Conservation (phyloP, 108 stramenopile species). For the Pseudonitzschia pungens region DNA sequence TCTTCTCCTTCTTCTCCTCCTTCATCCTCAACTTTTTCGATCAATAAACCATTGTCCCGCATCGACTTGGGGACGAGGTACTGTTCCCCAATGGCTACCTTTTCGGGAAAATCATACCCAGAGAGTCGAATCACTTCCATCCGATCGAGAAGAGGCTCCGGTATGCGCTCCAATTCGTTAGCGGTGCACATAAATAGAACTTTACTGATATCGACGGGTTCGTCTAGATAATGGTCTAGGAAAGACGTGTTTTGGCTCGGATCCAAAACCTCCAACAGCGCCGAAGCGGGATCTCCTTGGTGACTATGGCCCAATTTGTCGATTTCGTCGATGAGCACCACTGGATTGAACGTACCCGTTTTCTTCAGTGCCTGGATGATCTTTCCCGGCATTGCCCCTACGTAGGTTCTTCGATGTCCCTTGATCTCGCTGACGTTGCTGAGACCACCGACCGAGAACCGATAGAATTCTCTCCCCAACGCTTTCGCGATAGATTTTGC, state of each 20-base stretch:
- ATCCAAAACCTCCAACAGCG: slow-evolving; percentile 93
- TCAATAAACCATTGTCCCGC: slow-evolving; percentile 82
- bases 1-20: slow-evolving; percentile 20
- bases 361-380: slow-evolving; percentile 94
- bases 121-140: slow-evolving; percentile 98
- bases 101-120: slow-evolving; percentile 97
- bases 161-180: slow-evolving; percentile 91
- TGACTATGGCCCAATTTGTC: slow-evolving; percentile 93
- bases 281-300: slow-evolving; percentile 94
- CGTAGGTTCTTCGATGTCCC: slow-evolving; percentile 97
- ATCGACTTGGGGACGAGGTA: slow-evolving; percentile 96
- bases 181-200: slow-evolving; percentile 98
- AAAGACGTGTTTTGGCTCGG: slow-evolving; percentile 92
- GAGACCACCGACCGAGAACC: slow-evolving; percentile 96
- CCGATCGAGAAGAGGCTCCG: slow-evolving; percentile 94
- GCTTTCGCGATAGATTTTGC: slow-evolving; percentile 91
- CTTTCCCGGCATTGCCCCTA: slow-evolving; percentile 99
- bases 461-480: slow-evolving; percentile 92
- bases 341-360: slow-evolving; percentile 82
- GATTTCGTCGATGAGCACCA: slow-evolving; percentile 97
- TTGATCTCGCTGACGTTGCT: slow-evolving; percentile 95
- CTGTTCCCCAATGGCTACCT: slow-evolving; percentile 93
- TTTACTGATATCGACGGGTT: slow-evolving; percentile 95
- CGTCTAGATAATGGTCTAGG: slow-evolving; percentile 97
- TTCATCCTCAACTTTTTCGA: slow-evolving; percentile 40